A percentile compares a stretch with the other conserved stretches of the same genome.
phyloP scores from a whole-genome alignment of 805 yeast genomes.

The Metschnikowia colocasiae region DNA sequence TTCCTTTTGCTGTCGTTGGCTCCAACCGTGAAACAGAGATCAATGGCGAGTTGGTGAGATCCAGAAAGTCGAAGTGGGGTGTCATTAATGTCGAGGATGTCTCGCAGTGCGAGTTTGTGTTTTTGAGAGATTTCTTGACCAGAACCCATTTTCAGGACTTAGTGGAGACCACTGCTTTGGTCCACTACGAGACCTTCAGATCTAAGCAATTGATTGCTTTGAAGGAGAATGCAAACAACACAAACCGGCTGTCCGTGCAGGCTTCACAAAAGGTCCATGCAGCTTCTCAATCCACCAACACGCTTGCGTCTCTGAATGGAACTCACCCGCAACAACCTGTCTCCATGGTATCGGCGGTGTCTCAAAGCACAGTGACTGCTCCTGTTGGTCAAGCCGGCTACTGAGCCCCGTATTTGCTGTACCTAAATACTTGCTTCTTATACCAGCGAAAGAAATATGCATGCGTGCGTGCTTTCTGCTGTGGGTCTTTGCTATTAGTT shows the following conservation, averaged over 20 bases:
- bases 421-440: slow-evolving; percentile 2
- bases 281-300: slow-evolving; percentile 8
- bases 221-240: slow-evolving; percentile 77
- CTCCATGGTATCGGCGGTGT: slow-evolving; percentile 18
- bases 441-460: not conserved
- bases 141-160: slow-evolving; percentile 94
- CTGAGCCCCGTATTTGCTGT: not conserved
- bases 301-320: slow-evolving; percentile 6
- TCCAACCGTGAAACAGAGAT: slow-evolving; percentile 73
- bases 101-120: slow-evolving; percentile 92
- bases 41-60: slow-evolving; percentile 78
- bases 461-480: not conserved
- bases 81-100: slow-evolving; percentile 90
- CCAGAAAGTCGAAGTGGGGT: slow-evolving; percentile 94
- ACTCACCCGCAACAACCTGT: slow-evolving; percentile 9
- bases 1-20: slow-evolving; percentile 95
- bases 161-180: slow-evolving; percentile 83
- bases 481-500: slow-evolving; percentile 2
- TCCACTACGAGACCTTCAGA: slow-evolving; percentile 91
- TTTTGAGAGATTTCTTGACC: slow-evolving; percentile 88
- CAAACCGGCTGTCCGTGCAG: slow-evolving; percentile 34
- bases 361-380: slow-evolving; percentile 17
- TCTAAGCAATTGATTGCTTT: slow-evolving; percentile 89
- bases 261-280: slow-evolving; percentile 3
- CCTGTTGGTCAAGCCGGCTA: slow-evolving; percentile 3